Base-by-base conservation (phyloP, 1,284 basidiomycete species). In the Cryptococcus jaspeensis region DNA sequence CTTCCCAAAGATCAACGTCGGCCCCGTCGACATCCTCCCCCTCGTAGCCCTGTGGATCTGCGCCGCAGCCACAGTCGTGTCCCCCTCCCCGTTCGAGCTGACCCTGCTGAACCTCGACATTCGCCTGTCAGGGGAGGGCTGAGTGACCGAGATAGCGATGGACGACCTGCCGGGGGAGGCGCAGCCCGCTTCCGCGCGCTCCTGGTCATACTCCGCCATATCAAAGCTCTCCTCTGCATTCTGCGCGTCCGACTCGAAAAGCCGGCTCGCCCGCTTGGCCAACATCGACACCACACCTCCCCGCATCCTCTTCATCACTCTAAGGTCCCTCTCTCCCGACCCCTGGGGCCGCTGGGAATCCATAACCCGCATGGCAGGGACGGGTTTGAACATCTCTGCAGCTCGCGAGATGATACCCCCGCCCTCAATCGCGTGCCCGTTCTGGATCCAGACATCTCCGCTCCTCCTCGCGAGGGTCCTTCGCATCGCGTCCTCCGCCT, bases 361-460 rank as follows among this genome's bases (percentile, higher is more conserved):
- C 20, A 73, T 45, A 3, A 73, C 67, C 11, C 64, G 41, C 57
- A 74, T 56, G 1, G 71, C 69, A 0, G 72, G 72, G 16, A 55
- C 37, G 13, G 69, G 71, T 38, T 70, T 70, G 45, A 72, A 52
- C 67, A 74, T 71, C 45, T 74, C 71, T 5, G 63, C 57, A 1
- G 64, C 65, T 43, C 72, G 55, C 1, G 62, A 53, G 9, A 62
- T 42, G 7, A 64, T 5, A 13, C 57, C 53, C 1, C 63, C 62
- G 20, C 61, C 60, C 39, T 64, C 57, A 15, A 63, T 58, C 0
- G 72, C 72, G 50, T 71, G 72, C 2, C 72, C 70, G 11, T 22
- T 41, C 35, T 62, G 61, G 35, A 71, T 50, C 70, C 72, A 73
- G 12, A 71, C 58, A 53, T 70, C 70, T 6, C 59, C 61, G 5